Evolutionary conservation across 306 rosid genomes (phyloP).

Genomic region (Cucumis melo): DNA sequence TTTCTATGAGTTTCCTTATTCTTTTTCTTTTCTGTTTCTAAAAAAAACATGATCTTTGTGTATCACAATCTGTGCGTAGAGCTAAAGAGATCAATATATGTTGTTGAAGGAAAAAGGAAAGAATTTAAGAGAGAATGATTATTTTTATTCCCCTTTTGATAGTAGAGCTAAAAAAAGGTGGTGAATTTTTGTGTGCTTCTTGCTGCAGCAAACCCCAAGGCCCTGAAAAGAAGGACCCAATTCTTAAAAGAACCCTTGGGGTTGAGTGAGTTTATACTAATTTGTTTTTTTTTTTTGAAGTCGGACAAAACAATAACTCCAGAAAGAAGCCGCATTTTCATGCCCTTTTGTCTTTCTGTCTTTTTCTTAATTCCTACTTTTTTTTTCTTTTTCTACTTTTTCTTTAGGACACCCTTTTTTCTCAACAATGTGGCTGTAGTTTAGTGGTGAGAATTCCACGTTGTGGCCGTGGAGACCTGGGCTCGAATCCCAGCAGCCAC

Average conservation of each 20-base stretch:
- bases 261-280: background rate
- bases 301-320: background rate
- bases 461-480: conserved; percentile 12
- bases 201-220: background rate
- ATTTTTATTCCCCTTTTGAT: no score
- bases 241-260: background rate
- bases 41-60: no score
- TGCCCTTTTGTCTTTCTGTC: background rate
- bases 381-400: fast-evolving
- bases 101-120: no score
- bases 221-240: conserved; percentile 2
- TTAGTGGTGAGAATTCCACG: conserved; percentile 12
- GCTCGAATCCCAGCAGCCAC: conserved; percentile 14
- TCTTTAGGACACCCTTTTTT: no score
- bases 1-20: no score
- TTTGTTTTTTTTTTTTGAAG: background rate
- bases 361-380: background rate
- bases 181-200: background rate
- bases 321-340: conserved; percentile 4
- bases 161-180: background rate
- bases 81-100: no score
- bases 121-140: no score
- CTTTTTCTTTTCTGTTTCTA: no score
- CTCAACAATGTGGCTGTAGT: conserved; percentile 1
- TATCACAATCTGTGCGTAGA: no score